phyloP scores from a whole-genome alignment of 495 filamentous ascomycete genomes.

The Cudoniella acicularis region DNA sequence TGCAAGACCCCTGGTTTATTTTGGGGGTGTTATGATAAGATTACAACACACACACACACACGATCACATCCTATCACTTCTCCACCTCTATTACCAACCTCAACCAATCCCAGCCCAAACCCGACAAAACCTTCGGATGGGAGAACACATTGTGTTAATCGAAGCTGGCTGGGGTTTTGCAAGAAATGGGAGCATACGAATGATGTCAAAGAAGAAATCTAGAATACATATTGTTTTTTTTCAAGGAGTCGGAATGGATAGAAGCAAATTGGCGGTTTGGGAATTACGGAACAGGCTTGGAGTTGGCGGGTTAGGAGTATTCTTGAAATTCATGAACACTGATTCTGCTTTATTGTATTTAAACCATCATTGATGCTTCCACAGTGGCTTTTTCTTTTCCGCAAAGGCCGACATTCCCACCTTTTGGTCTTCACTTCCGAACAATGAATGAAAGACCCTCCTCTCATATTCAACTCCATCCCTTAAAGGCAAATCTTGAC shows the following conservation, averaged over 20 bases:
- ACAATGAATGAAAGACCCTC: slow-evolving; percentile 84
- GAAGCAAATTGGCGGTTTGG: slow-evolving; percentile 11
- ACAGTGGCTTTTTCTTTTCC: slow-evolving; percentile 90
- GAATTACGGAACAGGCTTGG: neutral
- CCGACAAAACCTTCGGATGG: slow-evolving; percentile 7
- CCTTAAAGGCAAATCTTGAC: slow-evolving; percentile 76
- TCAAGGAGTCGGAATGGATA: neutral
- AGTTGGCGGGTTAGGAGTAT: neutral
- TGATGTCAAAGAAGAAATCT: slow-evolving; percentile 23
- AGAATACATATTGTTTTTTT: slow-evolving; percentile 18
- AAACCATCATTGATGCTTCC: slow-evolving; percentile 69
- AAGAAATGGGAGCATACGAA: slow-evolving; percentile 17
- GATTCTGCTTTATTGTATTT: slow-evolving; percentile 1
- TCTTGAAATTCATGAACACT: neutral
- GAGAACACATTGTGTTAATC: slow-evolving; percentile 15
- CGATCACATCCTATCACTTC: slow-evolving; percentile 25
- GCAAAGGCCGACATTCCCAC: slow-evolving; percentile 95
- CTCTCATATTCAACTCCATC: slow-evolving; percentile 95
- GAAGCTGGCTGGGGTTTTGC: slow-evolving; percentile 26
- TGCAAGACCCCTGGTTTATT: slow-evolving; percentile 53
- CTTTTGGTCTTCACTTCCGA: slow-evolving; percentile 95
- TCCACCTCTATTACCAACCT: slow-evolving; percentile 19
- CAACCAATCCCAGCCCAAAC: slow-evolving; percentile 1
- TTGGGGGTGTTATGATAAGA: slow-evolving; percentile 53
- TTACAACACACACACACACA: slow-evolving; percentile 33